These are phyloP conservation scores for Coemansia sp. DNA, from an alignment of 192 early-diverging fungal genomes.

Conservation along the genomic window DNA sequence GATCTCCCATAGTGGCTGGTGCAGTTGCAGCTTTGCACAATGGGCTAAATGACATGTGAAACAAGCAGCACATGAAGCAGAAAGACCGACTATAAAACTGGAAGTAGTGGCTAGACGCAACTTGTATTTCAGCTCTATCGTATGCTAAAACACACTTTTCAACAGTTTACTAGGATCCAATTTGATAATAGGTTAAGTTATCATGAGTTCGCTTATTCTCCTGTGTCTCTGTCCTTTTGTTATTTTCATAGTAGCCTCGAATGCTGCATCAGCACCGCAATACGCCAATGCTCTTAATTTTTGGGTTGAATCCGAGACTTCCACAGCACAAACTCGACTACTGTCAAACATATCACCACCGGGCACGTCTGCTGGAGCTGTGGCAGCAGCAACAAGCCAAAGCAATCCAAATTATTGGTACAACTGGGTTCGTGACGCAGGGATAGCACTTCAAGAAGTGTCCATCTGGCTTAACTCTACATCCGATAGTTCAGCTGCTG, in stretches of 20 bases:
- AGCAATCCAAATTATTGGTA: conserved; percentile 6
- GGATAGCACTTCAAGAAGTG: conserved; percentile 1
- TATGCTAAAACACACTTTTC: background rate
- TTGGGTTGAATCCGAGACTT: background rate
- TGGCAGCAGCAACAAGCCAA: conserved; percentile 4
- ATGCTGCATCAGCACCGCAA: background rate
- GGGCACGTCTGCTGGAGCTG: conserved; percentile 3
- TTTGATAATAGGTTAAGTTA: no score
- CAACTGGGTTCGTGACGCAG: conserved; percentile 2
- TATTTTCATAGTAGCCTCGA: background rate
- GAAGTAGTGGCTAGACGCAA: background rate
- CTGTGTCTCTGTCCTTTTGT: background rate
- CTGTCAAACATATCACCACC: conserved; percentile 3
- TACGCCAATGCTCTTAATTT: background rate
- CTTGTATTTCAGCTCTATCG: no score
- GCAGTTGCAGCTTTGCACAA: background rate
- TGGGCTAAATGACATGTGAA: background rate
- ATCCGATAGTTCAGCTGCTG: background rate
- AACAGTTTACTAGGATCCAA: background rate
- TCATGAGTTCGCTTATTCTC: background rate
- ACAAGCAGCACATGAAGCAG: background rate
- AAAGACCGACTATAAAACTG: background rate
- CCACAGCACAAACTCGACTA: background rate
- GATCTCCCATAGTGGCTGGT: background rate
- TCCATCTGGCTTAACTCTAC: conserved; percentile 7